Evolutionary conservation across 805 yeast species (phyloP).

Genomic region (Brettanomyces custersianus): DNA sequence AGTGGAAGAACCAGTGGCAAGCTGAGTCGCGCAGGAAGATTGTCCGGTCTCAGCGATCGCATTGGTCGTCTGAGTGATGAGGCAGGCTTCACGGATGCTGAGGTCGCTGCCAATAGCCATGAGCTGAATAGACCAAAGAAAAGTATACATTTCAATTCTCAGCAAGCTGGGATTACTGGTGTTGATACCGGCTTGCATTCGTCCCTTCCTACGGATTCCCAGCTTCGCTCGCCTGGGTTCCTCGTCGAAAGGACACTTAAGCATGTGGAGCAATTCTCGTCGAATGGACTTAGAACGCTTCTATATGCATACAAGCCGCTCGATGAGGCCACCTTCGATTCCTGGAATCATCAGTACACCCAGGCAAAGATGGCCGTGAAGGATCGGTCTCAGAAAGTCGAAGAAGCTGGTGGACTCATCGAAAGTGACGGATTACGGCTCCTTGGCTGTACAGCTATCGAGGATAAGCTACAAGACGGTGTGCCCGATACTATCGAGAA

Average conservation of each 20-base stretch:
- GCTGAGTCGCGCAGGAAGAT: constrained; percentile 3
- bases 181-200: too few relatives aligned
- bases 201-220: constrained; percentile 43
- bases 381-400: constrained; percentile 59
- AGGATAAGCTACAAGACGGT: constrained; percentile 94
- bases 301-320: constrained; percentile 76
- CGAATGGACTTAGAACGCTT: constrained; percentile 89
- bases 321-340: constrained; percentile 43
- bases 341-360: constrained; percentile 61
- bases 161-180: constrained; percentile 33
- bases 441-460: constrained; percentile 93
- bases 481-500: constrained; percentile 93
- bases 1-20: constrained; percentile 3
- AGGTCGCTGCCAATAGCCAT: constrained; percentile 36
- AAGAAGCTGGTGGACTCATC: constrained; percentile 59
- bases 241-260: constrained; percentile 76
- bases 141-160: constrained; percentile 53
- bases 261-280: constrained; percentile 88
- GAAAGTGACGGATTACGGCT: constrained; percentile 57
- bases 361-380: constrained; percentile 70
- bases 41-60: background rate
- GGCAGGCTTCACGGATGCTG: too few relatives aligned
- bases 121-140: constrained; percentile 44
- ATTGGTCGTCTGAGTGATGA: constrained; percentile 12
- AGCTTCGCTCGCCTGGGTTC: constrained; percentile 64